Evolutionary conservation across 441 rosid genomes (phyloP), one percentile per base, ranked within the genome.

Genomic region (Pelargonium myrrhifolium): DNA sequence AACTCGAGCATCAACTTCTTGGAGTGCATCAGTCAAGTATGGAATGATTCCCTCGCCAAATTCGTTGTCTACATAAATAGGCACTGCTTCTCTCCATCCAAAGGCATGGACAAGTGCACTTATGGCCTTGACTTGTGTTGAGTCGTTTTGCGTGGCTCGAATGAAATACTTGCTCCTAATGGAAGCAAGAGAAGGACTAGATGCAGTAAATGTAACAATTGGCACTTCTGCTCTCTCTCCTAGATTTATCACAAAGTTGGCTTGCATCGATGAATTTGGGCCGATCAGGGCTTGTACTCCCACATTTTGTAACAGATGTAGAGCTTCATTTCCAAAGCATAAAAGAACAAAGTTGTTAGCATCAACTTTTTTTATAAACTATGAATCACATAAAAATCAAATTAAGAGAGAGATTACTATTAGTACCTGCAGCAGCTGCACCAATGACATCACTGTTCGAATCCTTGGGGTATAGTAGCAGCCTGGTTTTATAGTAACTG

Each of bases 201-300:
- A 72, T 6, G 89, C 93, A 0, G 93, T 80, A 58, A 78, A 88
- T 1, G 97, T 80, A 9, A 90, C 24, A 59, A 90, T 31, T 9
- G 95, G 93, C 10, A 88, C 91, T 0, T 63, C 78, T 17, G 88
- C 71, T 68, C 82, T 78, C 42, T 75, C 49, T 28, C 87, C 81
- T 0, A 88, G 77, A 4, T 74, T 55, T 17, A 78, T 81, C 8
- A 88, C 18, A 59, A 89, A 86, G 43, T 69, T 68, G 11, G 92
- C 83, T 39, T 85, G 85, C 76, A 62, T 77, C 2, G 93, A 88
- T 51, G 71, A 69, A 58, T 72, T 18, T 4, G 91, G 85, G 5
- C 91, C 93, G 0, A 87, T 2, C 26, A 90, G 79, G 0, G 90
- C 90, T 80, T 84, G 80, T 70, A 87, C 92, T 76, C 76, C 62